phyloP scores from a whole-genome alignment of 2,329 filamentous ascomycete species.

The Verticillium klebahnii region DNA sequence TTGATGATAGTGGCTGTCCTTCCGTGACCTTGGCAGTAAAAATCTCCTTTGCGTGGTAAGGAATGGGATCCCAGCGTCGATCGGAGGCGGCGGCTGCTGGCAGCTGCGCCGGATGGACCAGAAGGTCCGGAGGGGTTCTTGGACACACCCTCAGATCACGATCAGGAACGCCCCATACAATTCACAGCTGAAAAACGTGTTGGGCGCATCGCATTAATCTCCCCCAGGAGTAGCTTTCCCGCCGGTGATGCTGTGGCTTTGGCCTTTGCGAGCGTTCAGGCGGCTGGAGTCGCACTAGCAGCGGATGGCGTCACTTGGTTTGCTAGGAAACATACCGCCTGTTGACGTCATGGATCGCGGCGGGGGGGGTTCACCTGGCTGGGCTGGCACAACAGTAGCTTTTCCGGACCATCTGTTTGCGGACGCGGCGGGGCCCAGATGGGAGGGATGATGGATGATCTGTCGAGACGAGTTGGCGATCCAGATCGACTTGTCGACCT shows the following conservation, averaged over 20 bases:
- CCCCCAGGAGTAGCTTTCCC: background rate
- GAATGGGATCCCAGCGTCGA: background rate
- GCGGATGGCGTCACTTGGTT: background rate
- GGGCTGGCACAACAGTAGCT: background rate
- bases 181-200: background rate
- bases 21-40: background rate
- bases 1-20: background rate
- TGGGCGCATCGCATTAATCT: background rate
- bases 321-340: background rate
- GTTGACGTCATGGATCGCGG: background rate
- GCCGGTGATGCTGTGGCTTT: background rate
- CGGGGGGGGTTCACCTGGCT: background rate
- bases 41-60: background rate
- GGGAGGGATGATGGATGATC: background rate
- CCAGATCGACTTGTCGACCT: background rate
- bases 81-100: background rate
- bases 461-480: background rate
- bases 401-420: background rate
- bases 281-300: background rate
- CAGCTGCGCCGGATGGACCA: background rate
- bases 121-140: background rate
- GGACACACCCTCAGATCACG: background rate
- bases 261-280: background rate
- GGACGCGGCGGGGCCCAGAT: background rate
- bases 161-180: background rate